A percentile compares a stretch with the other conserved stretches of the same genome.
These are phyloP conservation scores for Arachis hypogaea DNA, from an alignment of 306 rosid genomes.

Conservation along the genomic window DNA sequence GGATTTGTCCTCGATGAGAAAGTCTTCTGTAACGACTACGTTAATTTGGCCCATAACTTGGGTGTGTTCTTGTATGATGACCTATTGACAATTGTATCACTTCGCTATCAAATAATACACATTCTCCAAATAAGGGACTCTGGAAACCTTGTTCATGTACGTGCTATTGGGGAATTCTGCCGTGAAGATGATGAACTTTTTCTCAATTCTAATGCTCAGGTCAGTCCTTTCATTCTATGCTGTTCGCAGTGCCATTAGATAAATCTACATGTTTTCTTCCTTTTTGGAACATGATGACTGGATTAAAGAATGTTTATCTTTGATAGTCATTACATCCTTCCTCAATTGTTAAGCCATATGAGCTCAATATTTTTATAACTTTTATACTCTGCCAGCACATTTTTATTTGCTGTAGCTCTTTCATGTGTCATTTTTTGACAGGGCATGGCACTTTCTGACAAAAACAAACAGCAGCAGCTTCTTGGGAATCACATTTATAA, in stretches of 20 bases:
- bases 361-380: constrained; percentile 13
- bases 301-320: constrained; percentile 25
- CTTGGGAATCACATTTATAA: constrained; percentile 60
- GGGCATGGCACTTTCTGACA: constrained; percentile 53
- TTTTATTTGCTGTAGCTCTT: constrained; percentile 6
- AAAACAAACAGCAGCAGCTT: constrained; percentile 51
- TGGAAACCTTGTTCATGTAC: constrained; percentile 82
- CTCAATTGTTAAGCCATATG: constrained; percentile 15
- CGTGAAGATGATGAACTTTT: constrained; percentile 96
- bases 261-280: not conserved
- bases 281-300: constrained; percentile 1
- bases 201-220: constrained; percentile 77
- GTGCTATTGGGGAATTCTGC: constrained; percentile 85
- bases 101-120: constrained; percentile 88
- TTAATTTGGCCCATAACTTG: constrained; percentile 79
- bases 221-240: constrained; percentile 38
- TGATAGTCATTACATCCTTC: constrained; percentile 24
- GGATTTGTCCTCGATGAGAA: constrained; percentile 82
- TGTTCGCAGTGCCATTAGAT: constrained; percentile 27
- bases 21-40: constrained; percentile 80
- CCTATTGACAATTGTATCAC: constrained; percentile 90
- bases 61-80: constrained; percentile 98
- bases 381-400: constrained; percentile 6
- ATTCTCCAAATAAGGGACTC: constrained; percentile 91
- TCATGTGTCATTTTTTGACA: constrained; percentile 50